Conservation (phyloP, 2,329 filamentous ascomycete species). For the Gliomastix tumulicola region DNA sequence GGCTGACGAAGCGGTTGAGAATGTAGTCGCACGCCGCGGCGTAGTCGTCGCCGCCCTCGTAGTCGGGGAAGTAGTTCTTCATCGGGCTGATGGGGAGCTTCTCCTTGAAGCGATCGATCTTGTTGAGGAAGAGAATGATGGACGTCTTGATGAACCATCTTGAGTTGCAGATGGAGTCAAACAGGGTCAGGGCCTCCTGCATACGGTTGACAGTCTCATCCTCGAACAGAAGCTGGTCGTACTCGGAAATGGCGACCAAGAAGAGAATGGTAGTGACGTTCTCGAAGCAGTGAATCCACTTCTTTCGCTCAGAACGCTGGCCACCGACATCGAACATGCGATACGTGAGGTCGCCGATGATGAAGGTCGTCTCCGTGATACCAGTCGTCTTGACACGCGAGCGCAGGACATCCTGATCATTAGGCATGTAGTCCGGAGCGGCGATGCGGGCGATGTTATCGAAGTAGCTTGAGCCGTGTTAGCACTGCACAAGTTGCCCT, state of each 20-base stretch:
- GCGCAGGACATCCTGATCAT: conserved; percentile 88
- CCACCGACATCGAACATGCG: conserved; percentile 97
- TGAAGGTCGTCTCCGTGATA: conserved; percentile 95
- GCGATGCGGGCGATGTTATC: conserved; percentile 90
- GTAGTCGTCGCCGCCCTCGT: conserved; percentile 94
- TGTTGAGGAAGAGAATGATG: conserved; percentile 85
- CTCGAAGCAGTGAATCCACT: conserved; percentile 99
- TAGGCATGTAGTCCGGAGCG: conserved; percentile 86
- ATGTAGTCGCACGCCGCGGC: conserved; percentile 97
- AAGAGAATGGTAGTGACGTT: conserved; percentile 96
- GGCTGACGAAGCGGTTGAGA: conserved; percentile 92
- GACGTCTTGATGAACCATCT: conserved; percentile 88
- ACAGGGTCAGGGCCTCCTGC: conserved; percentile 81
- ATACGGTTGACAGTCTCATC: conserved; percentile 95
- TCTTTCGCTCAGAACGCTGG: conserved; percentile 93
- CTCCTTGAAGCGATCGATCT: conserved; percentile 84
- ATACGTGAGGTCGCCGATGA: conserved; percentile 90
- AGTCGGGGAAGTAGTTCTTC: conserved; percentile 84
- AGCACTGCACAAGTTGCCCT: not conserved
- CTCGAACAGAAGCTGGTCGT: conserved; percentile 92
- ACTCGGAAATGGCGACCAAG: conserved; percentile 93
- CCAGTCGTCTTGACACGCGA: conserved; percentile 97
- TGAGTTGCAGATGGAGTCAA: conserved; percentile 83
- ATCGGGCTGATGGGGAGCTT: conserved; percentile 79
- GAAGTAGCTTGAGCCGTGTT: conserved; percentile 63